Base-by-base conservation (phyloP, 108 stramenopile species). In the Skeletonema potamos region DNA sequence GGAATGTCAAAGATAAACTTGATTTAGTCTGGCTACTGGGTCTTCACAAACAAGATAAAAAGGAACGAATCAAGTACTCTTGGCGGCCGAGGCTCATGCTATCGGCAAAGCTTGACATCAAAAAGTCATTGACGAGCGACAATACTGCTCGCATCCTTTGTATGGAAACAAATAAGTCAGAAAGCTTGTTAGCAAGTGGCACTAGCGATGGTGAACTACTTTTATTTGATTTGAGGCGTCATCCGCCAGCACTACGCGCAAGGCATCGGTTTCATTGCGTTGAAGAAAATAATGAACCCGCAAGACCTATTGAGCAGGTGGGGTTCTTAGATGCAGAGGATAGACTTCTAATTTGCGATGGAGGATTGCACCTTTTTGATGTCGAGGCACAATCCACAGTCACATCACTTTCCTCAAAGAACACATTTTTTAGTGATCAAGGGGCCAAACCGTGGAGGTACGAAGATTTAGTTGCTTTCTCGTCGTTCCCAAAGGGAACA, bases 51-150 rank as follows among this genome's bases (percentile, higher is more conserved):
- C 34, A 44, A 48, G 32, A 63, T n/a, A 66, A 59, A 27, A 39
- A 60, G 9, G 41, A 64, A 0, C 32, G 29, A 27, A 44, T 66
- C 46, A 60, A 61, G 34, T 74, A 74, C 41, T 44, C 33, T 18
- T 74, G 73, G 73, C 73, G 51, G 13, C 66, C 65, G 8, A 33
- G 73, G 33, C 46, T 74, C 43, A 74, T 74, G 73, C 26, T 66
- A 6, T 46, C 73, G 24, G 48, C 73, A 44, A 57, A 4, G 4
- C 62, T 72, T 36, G 17, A 33, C 4, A 3, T 59, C 13, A 56
- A 57, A 20, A 41, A 37, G 55, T 58, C 66, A 37, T 39, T 24
- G 4, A 17, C 10, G 18, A 44, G 55, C 28, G 28, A 60, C 5
- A 26, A 20, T 8, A 8, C 7, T 44, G 48, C 41, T 9, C 20